phyloP scores from a whole-genome alignment of 2,329 filamentous ascomycete species.

The Didymella keratinophila region DNA sequence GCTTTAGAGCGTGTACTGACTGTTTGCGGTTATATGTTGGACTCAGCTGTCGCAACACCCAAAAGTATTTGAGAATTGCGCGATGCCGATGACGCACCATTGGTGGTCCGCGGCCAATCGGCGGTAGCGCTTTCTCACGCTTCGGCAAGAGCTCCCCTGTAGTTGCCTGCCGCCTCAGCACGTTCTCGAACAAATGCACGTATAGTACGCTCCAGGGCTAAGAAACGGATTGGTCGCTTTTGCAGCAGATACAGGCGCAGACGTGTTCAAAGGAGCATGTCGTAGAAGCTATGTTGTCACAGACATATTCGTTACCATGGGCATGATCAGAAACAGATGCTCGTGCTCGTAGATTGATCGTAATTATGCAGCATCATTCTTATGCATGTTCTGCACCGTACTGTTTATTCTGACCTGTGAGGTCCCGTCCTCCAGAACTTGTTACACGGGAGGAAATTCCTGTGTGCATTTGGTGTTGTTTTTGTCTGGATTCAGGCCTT shows the following conservation, averaged over 20 bases:
- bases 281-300: neutral
- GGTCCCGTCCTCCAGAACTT: neutral
- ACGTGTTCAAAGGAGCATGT: neutral
- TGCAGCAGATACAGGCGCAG: neutral
- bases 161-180: slow-evolving; percentile 5
- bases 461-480: neutral
- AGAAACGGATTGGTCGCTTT: neutral
- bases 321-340: neutral
- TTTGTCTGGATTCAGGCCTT: neutral
- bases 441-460: neutral
- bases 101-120: slow-evolving; percentile 27
- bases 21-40: slow-evolving; percentile 17
- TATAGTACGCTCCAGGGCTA: neutral
- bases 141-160: slow-evolving; percentile 10
- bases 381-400: neutral
- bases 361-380: neutral
- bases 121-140: slow-evolving; percentile 39
- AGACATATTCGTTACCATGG: neutral
- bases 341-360: neutral
- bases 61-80: slow-evolving; percentile 28
- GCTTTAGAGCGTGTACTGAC: neutral
- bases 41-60: slow-evolving; percentile 12
- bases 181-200: neutral
- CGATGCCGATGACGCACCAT: slow-evolving; percentile 32
- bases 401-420: neutral